Conservation (phyloP, 148 eudicot genomes). For the Pharnaceum exiguum region DNA sequence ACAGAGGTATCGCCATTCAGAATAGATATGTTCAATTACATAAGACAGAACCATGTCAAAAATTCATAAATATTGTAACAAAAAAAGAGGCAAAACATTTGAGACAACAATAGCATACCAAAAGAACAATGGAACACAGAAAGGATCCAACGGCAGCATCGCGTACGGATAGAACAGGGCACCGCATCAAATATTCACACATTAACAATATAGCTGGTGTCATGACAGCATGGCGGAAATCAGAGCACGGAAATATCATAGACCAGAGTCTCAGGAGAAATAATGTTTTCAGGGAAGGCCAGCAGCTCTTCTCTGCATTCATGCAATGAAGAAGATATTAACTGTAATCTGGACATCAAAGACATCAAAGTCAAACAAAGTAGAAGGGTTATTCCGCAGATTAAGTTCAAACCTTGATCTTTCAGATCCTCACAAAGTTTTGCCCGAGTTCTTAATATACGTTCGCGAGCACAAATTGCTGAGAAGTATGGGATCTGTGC, state of each 20-base stretch:
- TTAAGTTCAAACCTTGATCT: slow-evolving; percentile 58
- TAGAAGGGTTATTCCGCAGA: not conserved
- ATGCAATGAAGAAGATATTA: not conserved
- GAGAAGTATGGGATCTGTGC: slow-evolving; percentile 79
- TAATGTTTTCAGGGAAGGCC: slow-evolving; percentile 90
- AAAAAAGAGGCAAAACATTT: not conserved
- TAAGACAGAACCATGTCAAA: no score
- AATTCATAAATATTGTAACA: not conserved
- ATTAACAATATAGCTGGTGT: slow-evolving; percentile 84
- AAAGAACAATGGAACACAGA: slow-evolving; percentile 78
- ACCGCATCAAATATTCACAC: slow-evolving; percentile 86
- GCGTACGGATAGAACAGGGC: slow-evolving; percentile 65
- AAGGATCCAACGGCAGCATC: slow-evolving; percentile 84
- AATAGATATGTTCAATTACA: no score
- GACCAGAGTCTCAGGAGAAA: slow-evolving; percentile 92
- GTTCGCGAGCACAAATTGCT: slow-evolving; percentile 94
- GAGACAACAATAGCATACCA: slow-evolving; percentile 44
- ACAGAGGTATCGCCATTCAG: no score
- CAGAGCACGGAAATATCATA: slow-evolving; percentile 93
- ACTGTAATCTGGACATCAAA: not conserved
- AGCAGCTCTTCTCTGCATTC: slow-evolving; percentile 68
- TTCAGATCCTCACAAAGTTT: slow-evolving; percentile 72
- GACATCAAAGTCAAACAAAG: slow-evolving; percentile 4
- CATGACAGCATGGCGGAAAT: slow-evolving; percentile 91
- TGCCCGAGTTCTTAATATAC: slow-evolving; percentile 56